Base-by-base conservation (phyloP, 1,284 basidiomycete species). In the Cystobasidium sp. region DNA sequence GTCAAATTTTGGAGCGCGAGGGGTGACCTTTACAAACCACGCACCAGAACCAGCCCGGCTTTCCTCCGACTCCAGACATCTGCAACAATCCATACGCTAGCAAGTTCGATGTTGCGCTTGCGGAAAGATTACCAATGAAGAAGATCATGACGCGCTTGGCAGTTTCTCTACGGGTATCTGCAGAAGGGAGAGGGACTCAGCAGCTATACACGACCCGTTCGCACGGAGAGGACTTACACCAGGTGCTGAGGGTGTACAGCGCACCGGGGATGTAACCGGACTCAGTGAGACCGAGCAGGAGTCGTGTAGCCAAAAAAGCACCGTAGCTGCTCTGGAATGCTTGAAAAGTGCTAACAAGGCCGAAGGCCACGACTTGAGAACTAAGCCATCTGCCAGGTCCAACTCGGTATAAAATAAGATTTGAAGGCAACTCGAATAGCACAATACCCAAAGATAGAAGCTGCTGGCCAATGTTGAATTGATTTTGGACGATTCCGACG, bases 381-480 rank as follows among this genome's bases (percentile, higher is more conserved):
- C 58, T 63, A 12, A 71, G 61, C 69, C 69, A 71, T 37, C 41
- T 63, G 24, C 69, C 69, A 16, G 16, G 73, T 44, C 31, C 76
- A 63, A 62, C 67, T 52, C 70, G 80, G 80, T 52, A 81, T 73
- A 12, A 79, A 76, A 43, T 80, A 72, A 81, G 79, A 80, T 16
- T 77, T 76, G 79, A 79, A 0, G 81, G 82, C 51, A 82, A 78
- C 68, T 82, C 81, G 49, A 81, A 76, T 0, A 82, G 74, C 37
- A 82, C 78, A 73, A 82, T 82, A 49, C 81, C 81, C 47, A 81
- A 75, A 59, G 77, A 82, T 6, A 82, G 75, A 22, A 82, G 70
- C 0, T 78, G 73, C 66, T 81, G 79, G 16, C 81, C 81, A 31
- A 75, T 77, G 76, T 82, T 82, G 79, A 80, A 81, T 31, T 81